phyloP scores from a whole-genome alignment of 2,329 filamentous ascomycete species.

The Leptographium flavum region DNA sequence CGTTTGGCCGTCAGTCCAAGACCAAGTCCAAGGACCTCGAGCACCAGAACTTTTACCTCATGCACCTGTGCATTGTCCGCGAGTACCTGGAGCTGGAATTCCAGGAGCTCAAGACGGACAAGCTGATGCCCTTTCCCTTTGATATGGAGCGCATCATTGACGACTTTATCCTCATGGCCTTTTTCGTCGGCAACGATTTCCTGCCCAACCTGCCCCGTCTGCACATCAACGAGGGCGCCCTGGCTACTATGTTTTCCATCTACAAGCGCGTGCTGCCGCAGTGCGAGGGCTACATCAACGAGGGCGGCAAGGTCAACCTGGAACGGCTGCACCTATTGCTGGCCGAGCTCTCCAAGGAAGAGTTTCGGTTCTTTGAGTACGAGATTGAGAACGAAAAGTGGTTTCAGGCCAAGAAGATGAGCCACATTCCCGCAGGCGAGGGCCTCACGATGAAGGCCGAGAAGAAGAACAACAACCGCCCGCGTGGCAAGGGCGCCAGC shows the following conservation, averaged over 20 bases:
- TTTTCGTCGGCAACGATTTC: constrained; percentile 99
- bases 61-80: constrained; percentile 93
- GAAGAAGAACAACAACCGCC: constrained; percentile 5
- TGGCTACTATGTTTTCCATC: constrained; percentile 93
- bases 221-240: constrained; percentile 95
- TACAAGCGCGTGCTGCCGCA: constrained; percentile 85
- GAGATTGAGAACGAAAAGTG: constrained; percentile 82
- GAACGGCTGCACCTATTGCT: constrained; percentile 63
- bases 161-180: constrained; percentile 98
- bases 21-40: constrained; percentile 91
- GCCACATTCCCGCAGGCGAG: constrained; percentile 41
- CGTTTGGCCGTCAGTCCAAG: constrained; percentile 78
- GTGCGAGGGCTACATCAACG: constrained; percentile 90
- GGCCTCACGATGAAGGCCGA: constrained; percentile 18
- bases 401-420: constrained; percentile 73
- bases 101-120: constrained; percentile 70
- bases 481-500: not conserved
- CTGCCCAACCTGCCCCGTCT: constrained; percentile 89
- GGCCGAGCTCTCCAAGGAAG: constrained; percentile 73
- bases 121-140: constrained; percentile 60
- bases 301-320: constrained; percentile 84
- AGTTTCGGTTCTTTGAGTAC: constrained; percentile 82
- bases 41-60: constrained; percentile 95
- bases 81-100: constrained; percentile 97
- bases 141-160: constrained; percentile 96